Evolutionary conservation across 805 yeast species (phyloP), one percentile per base, ranked within the genome.

Genomic region (Torulaspora franciscae): DNA sequence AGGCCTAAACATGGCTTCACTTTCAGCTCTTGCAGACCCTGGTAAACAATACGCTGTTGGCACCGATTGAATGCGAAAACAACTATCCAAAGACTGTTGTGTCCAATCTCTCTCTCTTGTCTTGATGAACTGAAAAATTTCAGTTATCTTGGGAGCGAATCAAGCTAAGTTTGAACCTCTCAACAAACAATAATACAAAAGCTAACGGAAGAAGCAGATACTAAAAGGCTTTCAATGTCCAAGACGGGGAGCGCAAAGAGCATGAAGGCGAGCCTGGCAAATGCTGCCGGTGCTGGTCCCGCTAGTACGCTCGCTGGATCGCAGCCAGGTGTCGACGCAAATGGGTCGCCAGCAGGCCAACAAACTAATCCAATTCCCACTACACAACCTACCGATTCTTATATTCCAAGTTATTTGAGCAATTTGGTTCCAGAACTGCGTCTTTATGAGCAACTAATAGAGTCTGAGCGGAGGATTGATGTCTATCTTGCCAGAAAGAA

Each of bases 391-490:
- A 76, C 81, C 3, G 83, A 79, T 57, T 59, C 74, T 27, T 69
- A 74, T 39, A 69, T 80, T 37, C 76, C 81, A 2, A 66, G 66
- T 8, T 64, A 71, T 32, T 60, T 80, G 23, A 70, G 68, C 45
- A 59, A 64, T 6, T 56, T 73, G 15, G 64, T 85, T 6, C 88
- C 91, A 6, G 86, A 87, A 57, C 80, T 87, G n/a, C 79, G 75
- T 14, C 69, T 80, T 46, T 86, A 85, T 65, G 77, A 83, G 57
- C 74, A 80, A 43, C 71, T 91, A 37, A 75, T 77, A 51, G 88
- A 84, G 7, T 87, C 90, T n/a, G 99, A 93, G 64, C 76, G 80
- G 49, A 75, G 80, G 50, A 67, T 91, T 37, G 98, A 93, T 64
- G 77, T 91, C 45, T 74, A 85, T 52, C 79, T 87, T 30, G 80